phyloP scores from a whole-genome alignment of 805 yeast genomes.

The Pichia phayaonensis region DNA sequence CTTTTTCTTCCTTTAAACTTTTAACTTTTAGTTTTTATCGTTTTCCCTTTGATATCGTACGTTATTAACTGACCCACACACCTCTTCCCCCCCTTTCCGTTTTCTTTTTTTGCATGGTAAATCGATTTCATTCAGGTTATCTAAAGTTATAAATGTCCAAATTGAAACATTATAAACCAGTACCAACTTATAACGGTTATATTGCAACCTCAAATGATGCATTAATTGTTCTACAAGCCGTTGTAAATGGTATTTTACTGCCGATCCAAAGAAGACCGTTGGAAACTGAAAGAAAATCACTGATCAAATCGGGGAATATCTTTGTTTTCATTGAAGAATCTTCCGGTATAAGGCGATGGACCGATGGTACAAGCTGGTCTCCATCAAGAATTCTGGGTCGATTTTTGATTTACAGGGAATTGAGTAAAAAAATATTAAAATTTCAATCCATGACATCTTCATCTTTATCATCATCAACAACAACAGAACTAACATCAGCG shows the following conservation, averaged over 20 bases:
- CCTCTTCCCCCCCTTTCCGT: not conserved
- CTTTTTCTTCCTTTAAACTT: too few relatives aligned
- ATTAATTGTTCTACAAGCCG: conserved; percentile 71
- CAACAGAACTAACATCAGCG: not conserved
- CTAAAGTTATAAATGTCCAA: not conserved
- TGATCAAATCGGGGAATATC: conserved; percentile 70
- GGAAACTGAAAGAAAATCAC: conserved; percentile 59
- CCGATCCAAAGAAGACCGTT: conserved; percentile 74
- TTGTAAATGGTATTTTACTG: conserved; percentile 49
- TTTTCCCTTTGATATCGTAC: too few relatives aligned
- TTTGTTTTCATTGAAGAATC: conserved; percentile 80
- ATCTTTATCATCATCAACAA: not conserved
- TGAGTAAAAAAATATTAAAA: conserved; percentile 32
- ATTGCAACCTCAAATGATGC: conserved; percentile 83
- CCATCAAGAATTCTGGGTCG: conserved; percentile 85
- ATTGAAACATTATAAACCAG: not conserved
- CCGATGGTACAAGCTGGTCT: conserved; percentile 93
- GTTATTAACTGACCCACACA: too few relatives aligned
- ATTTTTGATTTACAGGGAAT: conserved; percentile 75
- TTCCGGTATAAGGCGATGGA: conserved; percentile 88
- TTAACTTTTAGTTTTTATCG: too few relatives aligned
- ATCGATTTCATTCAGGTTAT: not conserved
- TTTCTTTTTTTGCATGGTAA: not conserved
- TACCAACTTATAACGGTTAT: conserved; percentile 66
- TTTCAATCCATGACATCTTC: not conserved